Base-by-base conservation (phyloP, 2,329 filamentous ascomycete genomes). In the Aspergillus japonicus region DNA sequence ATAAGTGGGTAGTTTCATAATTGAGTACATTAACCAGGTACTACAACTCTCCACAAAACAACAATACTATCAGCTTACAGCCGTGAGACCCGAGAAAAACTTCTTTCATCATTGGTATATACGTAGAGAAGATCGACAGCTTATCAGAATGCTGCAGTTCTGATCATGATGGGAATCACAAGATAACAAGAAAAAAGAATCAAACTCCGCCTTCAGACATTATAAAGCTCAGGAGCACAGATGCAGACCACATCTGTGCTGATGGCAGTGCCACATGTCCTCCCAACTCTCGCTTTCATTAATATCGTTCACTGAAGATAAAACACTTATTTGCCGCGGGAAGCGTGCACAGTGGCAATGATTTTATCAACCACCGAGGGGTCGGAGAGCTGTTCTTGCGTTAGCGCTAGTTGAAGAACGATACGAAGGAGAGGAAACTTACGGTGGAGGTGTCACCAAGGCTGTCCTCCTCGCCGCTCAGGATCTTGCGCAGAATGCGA, bases 381-480 rank as follows among this genome's bases (percentile, higher is more conserved):
- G 76, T 99, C 93, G 61, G 92, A 95, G 55, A 98, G 85, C 89
- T 96, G 49, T 47, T 47, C 48, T 19, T 7, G 11, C 8, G 51
- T 64, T 58, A 67, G 65, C 44, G 23, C 57, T 50, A 42, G 31
- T 19, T 11, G 55, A 48, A 49, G 50, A 21, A 8, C 16, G 4
- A 31, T 35, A 4, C 12, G 14, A 48, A 12, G 0, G 4, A 56
- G 5, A 19, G 39, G 16, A 48, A 33, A 82, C 89, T 81, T 83
- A 96, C 91, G 67, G 95, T 98, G 21, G 90, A 91, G 39, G 84
- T 96, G 73, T 99, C 95, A 69, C 95, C 95, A 56, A 99, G 83
- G 79, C 96, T 93, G 76, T 99, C 95, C 79, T 97, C 94, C 82
- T 99, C 95, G 39, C 94, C 94, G 16, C 93, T 93, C 68, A 99